phyloP scores from a whole-genome alignment of 2,329 filamentous ascomycete genomes.

The Fusarium paranaense region DNA sequence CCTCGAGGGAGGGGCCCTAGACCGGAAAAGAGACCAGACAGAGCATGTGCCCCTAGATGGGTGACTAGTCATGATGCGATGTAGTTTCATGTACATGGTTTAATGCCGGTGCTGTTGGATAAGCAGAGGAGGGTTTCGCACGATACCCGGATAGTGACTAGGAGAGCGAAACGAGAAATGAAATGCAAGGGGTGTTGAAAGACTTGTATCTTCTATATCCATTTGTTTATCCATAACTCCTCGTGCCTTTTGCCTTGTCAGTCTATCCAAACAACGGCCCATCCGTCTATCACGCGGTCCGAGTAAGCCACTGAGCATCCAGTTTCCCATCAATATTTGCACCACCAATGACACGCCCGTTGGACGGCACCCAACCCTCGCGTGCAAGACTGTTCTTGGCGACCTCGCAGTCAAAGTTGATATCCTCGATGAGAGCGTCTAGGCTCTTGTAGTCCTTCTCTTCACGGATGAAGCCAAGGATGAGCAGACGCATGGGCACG shows the following conservation, averaged over 20 bases:
- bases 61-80: conserved; percentile 15
- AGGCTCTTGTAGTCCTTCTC: conserved; percentile 89
- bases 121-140: conserved; percentile 23
- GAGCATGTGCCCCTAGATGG: conserved; percentile 19
- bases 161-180: conserved; percentile 33
- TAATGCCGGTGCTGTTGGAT: conserved; percentile 10
- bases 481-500: conserved; percentile 79
- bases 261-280: background rate
- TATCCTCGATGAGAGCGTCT: conserved; percentile 89
- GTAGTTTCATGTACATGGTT: conserved; percentile 19
- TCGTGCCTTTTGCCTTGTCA: conserved; percentile 10
- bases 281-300: conserved; percentile 34
- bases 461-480: conserved; percentile 88
- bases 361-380: conserved; percentile 65
- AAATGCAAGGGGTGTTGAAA: conserved; percentile 27
- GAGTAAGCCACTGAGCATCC: conserved; percentile 55
- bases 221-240: conserved; percentile 40
- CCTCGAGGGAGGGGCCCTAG: conserved; percentile 26
- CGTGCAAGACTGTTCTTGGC: conserved; percentile 78
- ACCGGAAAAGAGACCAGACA: conserved; percentile 4
- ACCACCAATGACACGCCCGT: conserved; percentile 49
- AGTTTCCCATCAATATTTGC: conserved; percentile 47
- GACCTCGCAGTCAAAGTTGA: conserved; percentile 88
- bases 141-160: conserved; percentile 39
- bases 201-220: conserved; percentile 34